Conservation (phyloP, 2,329 filamentous ascomycete genomes). For the Fusarium pseudograminearum region DNA sequence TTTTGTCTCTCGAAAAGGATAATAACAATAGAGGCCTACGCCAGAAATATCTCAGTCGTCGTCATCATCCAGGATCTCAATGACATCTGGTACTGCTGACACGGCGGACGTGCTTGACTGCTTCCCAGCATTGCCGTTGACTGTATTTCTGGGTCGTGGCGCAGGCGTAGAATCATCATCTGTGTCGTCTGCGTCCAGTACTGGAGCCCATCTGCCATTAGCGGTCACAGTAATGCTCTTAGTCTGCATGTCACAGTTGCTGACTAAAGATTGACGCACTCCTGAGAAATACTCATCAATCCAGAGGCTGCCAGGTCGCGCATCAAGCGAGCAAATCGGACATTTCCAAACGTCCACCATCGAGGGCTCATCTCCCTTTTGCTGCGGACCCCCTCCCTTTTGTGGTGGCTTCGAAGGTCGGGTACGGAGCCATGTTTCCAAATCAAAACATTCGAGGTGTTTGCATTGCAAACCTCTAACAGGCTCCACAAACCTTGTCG, state of each 20-base stretch:
- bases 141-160: conserved; percentile 5
- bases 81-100: conserved; percentile 30
- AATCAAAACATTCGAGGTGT: conserved; percentile 91
- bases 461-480: conserved; percentile 76
- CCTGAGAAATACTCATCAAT: conserved; percentile 79
- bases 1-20: background rate
- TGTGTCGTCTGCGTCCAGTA: conserved; percentile 49
- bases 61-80: conserved; percentile 49
- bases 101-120: conserved; percentile 19
- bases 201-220: conserved; percentile 52
- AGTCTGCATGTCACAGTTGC: conserved; percentile 35
- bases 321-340: conserved; percentile 83
- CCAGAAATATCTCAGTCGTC: conserved; percentile 21
- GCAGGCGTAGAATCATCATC: conserved; percentile 42
- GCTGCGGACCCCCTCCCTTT: conserved; percentile 18
- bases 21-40: background rate
- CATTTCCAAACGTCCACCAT: conserved; percentile 84
- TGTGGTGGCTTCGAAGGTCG: conserved; percentile 61
- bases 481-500: conserved; percentile 74
- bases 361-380: conserved; percentile 59
- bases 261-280: conserved; percentile 67
- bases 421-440: conserved; percentile 81
- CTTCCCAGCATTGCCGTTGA: conserved; percentile 11
- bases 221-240: conserved; percentile 49
- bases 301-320: conserved; percentile 76